These are phyloP conservation scores for Hymenoscyphus scutula DNA, from an alignment of 2,329 filamentous ascomycete species.

Conservation along the genomic window DNA sequence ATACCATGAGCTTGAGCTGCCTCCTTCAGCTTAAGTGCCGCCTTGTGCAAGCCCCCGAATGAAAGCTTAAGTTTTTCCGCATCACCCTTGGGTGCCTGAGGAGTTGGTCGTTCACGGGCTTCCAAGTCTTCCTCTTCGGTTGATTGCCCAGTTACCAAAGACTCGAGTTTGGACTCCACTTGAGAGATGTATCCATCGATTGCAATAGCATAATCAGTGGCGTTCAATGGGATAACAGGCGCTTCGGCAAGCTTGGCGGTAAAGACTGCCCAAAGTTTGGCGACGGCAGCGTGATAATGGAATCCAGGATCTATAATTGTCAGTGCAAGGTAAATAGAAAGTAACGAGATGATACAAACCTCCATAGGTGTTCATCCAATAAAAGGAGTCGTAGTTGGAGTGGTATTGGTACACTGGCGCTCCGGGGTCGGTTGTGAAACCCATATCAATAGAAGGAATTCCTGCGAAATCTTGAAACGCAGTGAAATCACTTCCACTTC, in stretches of 20 bases:
- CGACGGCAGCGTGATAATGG: constrained; percentile 57
- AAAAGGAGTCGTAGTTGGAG: constrained; percentile 78
- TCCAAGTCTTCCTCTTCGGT: constrained; percentile 32
- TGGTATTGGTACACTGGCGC: constrained; percentile 72
- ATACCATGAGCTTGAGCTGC: constrained; percentile 26
- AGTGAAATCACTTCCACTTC: constrained; percentile 66
- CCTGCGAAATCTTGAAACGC: constrained; percentile 60
- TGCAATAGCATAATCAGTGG: constrained; percentile 43
- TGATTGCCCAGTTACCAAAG: constrained; percentile 19
- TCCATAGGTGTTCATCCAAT: constrained; percentile 80
- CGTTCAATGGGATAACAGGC: constrained; percentile 51
- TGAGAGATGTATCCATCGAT: constrained; percentile 33
- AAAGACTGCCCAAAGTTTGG: constrained; percentile 52
- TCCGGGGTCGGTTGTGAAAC: constrained; percentile 41
- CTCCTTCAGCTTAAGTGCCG: constrained; percentile 25
- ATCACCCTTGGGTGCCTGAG: constrained; percentile 21
- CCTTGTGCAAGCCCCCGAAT: constrained; percentile 32
- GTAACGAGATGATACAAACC: background rate
- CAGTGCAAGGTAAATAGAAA: background rate
- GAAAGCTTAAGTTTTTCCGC: constrained; percentile 27
- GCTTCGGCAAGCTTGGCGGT: constrained; percentile 49
- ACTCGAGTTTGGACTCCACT: constrained; percentile 33
- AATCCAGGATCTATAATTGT: constrained; percentile 53
- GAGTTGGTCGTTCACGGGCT: constrained; percentile 31
- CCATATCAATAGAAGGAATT: constrained; percentile 54